Base-by-base conservation (phyloP, 345 rosid species). In the Boechera stricta region DNA sequence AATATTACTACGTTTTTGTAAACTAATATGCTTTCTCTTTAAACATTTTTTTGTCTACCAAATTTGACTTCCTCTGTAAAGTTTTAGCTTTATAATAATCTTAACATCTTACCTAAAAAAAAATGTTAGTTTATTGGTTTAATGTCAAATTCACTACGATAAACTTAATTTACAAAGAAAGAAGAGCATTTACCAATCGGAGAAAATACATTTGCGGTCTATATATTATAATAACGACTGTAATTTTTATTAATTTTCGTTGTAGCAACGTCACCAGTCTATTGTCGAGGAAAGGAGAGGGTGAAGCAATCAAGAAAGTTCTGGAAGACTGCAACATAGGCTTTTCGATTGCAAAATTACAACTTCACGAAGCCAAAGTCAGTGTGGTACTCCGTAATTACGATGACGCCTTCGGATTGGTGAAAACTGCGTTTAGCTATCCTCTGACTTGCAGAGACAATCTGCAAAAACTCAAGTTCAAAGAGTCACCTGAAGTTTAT, bases 291-390 rank as follows among this genome's bases (percentile, higher is more conserved):
- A 10, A 6, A 33, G n/a, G 10, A 26, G 73, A 32, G 4, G 9
- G 5, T 15, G 18, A n/a, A 57, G 53, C 28, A 42, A 41, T 16
- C 0, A 57, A 70, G 18, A 29, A 16, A 28, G 44, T 58, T 36
- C 10, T 70, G 41, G 64, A 56, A 29, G 44, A 56, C 28, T 70
- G 74, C 74, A 29, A 42, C 55, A 10, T 1, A 56, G 28, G 38
- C 39, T 41, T 36, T 7, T 7, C 10, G 41, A 8, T 8, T 8
- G 41, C 10, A 36, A 36, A 36, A 0, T 36, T 36, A 36, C 41
- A 36, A 36, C 41, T 36, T 36, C 10, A 36, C 36, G 31, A 10
- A 28, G 54, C 52, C 53, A 2, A 41, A 5, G 0, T 10, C 51
- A 1, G 6, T 55, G 6, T 69, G 28, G 26, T 15, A 2, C 1